A percentile compares a stretch with the other conserved stretches of the same genome.
phyloP scores from a whole-genome alignment of 192 early-diverging fungal species.

The Geosiphon pyriformis region DNA sequence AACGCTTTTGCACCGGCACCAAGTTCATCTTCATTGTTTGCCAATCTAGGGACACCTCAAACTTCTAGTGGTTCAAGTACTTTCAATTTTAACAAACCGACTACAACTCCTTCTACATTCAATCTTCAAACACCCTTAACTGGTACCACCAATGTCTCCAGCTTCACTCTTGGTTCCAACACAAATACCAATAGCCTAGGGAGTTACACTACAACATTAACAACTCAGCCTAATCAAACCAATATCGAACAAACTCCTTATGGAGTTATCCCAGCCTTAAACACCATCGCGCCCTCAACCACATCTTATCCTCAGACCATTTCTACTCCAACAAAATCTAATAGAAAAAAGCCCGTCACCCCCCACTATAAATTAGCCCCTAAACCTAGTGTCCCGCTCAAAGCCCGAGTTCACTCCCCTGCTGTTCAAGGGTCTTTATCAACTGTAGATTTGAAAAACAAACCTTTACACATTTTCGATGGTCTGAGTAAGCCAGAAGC shows the following conservation, averaged over 20 bases:
- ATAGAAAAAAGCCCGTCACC: conserved; percentile 64
- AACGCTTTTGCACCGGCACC: background rate
- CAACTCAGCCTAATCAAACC: background rate
- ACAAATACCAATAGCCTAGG: background rate
- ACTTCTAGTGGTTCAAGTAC: too few species aligned
- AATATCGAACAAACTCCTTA: background rate
- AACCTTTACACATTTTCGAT: conserved; percentile 27
- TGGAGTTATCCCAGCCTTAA: conserved; percentile 13
- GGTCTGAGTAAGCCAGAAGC: conserved; percentile 40
- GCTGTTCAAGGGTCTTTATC: conserved; percentile 13
- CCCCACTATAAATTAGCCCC: conserved; percentile 74
- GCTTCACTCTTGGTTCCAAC: background rate
- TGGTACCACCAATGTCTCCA: background rate
- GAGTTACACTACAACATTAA: conserved; percentile 5
- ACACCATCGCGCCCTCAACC: conserved; percentile 23
- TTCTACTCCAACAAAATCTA: conserved; percentile 36
- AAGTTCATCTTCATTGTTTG: background rate
- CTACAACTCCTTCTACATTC: too few species aligned
- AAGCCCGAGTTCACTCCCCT: conserved; percentile 35
- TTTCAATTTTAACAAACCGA: too few species aligned
- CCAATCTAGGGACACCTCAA: background rate
- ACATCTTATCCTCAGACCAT: conserved; percentile 27
- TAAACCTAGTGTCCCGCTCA: conserved; percentile 61
- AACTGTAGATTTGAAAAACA: background rate
- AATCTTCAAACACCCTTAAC: background rate